Evolutionary conservation across 2,329 filamentous ascomycete species (phyloP).

Genomic region (Exophiala oligosperma): DNA sequence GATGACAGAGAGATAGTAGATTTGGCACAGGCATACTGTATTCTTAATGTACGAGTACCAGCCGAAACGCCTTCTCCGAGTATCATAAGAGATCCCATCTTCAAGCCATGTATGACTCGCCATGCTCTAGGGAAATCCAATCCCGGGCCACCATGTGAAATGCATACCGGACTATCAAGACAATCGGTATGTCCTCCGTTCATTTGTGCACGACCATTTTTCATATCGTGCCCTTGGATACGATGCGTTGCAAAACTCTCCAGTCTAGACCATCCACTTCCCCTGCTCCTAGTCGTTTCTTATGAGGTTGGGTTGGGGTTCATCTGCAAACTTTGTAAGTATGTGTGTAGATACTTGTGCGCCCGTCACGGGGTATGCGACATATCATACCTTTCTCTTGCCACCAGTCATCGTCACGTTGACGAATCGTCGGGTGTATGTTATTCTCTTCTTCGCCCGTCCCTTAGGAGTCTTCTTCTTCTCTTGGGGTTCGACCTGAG

Average conservation of each 20-base stretch:
- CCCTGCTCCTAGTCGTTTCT: neutral
- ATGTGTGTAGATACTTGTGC: neutral
- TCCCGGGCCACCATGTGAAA: constrained; percentile 7
- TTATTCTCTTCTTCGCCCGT: constrained; percentile 93
- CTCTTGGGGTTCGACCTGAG: constrained; percentile 82
- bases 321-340: constrained; percentile 17
- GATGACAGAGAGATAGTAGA: neutral
- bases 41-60: constrained; percentile 14
- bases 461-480: constrained; percentile 97
- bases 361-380: neutral
- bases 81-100: constrained; percentile 20
- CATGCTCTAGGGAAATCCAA: constrained; percentile 19
- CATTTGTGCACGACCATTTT: neutral
- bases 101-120: constrained; percentile 12
- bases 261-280: neutral
- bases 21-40: neutral
- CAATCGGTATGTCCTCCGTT: neutral
- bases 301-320: constrained; percentile 28
- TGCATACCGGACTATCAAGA: neutral
- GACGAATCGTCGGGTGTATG: constrained; percentile 96
- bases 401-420: constrained; percentile 96
- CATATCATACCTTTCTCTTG: constrained; percentile 83
- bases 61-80: constrained; percentile 16
- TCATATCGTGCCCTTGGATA: neutral
- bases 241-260: neutral